Percentiles rank a stretch among this genome's conserved stretches.
Conservation (phyloP, 2,329 filamentous ascomycete species). For the Calonectria naviculata region DNA sequence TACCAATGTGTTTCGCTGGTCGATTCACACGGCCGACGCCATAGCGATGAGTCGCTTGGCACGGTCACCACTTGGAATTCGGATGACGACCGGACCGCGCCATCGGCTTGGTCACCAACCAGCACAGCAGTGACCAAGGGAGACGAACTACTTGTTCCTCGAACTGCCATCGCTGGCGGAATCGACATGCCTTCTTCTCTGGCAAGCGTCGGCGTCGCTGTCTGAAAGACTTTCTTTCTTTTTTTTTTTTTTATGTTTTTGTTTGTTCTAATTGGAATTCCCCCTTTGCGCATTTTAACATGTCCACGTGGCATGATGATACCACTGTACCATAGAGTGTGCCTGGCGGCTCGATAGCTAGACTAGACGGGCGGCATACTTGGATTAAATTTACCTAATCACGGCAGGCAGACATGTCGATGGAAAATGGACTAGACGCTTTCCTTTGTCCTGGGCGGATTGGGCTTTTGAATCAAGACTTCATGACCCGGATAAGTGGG, state of each 20-base stretch:
- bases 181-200: slow-evolving; percentile 28
- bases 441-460: neutral
- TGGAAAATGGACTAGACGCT: neutral
- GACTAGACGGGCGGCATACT: slow-evolving; percentile 21
- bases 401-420: slow-evolving; percentile 12
- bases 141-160: slow-evolving; percentile 53
- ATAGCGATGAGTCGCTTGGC: slow-evolving; percentile 58
- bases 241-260: slow-evolving; percentile 12
- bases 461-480: slow-evolving; percentile 3
- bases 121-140: slow-evolving; percentile 52
- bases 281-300: slow-evolving; percentile 28
- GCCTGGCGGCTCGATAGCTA: slow-evolving; percentile 19
- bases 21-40: slow-evolving; percentile 43
- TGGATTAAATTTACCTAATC: slow-evolving; percentile 27
- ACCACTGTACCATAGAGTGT: slow-evolving; percentile 35
- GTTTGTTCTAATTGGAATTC: slow-evolving; percentile 23
- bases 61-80: slow-evolving; percentile 64
- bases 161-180: slow-evolving; percentile 44
- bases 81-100: slow-evolving; percentile 56
- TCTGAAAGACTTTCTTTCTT: slow-evolving; percentile 33
- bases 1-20: slow-evolving; percentile 64
- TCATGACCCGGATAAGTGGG: neutral
- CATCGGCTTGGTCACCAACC: slow-evolving; percentile 62
- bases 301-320: slow-evolving; percentile 36
- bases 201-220: slow-evolving; percentile 43